phyloP scores from a whole-genome alignment of 2,329 filamentous ascomycete species.

The Neospermospora avenae region DNA sequence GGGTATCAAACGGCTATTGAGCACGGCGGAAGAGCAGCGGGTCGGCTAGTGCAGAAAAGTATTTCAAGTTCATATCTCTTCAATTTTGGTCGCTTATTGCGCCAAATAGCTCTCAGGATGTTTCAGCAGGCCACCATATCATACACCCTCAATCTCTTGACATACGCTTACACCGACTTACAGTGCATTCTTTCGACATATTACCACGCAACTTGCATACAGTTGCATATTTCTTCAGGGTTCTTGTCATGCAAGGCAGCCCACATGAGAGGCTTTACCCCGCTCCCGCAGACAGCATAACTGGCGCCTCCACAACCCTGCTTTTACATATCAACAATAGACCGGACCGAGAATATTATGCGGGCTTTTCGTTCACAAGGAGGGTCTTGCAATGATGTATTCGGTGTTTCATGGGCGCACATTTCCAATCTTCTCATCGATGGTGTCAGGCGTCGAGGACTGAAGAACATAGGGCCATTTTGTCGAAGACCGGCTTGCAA shows the following conservation, averaged over 20 bases:
- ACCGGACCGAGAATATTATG: not conserved
- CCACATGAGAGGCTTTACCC: constrained; percentile 1
- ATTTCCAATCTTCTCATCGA: not conserved
- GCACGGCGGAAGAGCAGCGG: too few relatives aligned
- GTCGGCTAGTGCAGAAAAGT: too few relatives aligned
- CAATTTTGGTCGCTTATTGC: not conserved
- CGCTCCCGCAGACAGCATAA: not conserved
- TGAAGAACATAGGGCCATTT: not conserved
- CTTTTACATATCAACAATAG: not conserved
- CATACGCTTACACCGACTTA: not conserved
- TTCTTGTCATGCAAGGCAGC: not conserved
- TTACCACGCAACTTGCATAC: not conserved
- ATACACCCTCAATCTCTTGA: not conserved
- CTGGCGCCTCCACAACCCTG: not conserved
- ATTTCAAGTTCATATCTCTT: not conserved
- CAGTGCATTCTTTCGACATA: not conserved
- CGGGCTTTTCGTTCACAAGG: not conserved
- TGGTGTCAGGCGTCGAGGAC: not conserved
- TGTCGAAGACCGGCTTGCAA: not conserved
- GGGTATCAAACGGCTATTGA: too few relatives aligned
- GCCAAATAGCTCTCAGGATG: not conserved
- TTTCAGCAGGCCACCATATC: not conserved
- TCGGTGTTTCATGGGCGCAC: not conserved
- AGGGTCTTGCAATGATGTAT: not conserved
- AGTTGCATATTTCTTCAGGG: not conserved